Conservation (phyloP, 176 grass and related monocot genomes). For the Hordeum marinum region DNA sequence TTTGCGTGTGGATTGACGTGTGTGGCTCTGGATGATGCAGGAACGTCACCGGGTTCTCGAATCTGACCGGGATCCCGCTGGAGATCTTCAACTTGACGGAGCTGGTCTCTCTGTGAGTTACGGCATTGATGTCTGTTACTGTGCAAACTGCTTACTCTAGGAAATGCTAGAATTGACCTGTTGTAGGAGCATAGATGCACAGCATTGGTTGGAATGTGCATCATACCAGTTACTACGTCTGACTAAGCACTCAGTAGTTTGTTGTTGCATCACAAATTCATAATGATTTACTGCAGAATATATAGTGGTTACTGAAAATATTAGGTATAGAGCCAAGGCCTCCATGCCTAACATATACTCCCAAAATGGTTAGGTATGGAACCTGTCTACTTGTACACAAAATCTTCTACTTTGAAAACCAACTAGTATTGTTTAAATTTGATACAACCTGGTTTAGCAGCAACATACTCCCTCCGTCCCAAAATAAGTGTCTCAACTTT, state of each 20-base stretch:
- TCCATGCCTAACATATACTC: not conserved
- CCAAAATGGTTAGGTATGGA: no score
- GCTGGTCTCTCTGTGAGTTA: constrained; percentile 44
- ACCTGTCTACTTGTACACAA: not conserved
- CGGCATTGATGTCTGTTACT: not conserved
- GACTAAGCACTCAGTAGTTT: not conserved
- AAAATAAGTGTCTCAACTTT: no score
- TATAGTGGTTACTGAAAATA: not conserved
- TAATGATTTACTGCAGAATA: not conserved
- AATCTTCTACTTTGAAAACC: no score
- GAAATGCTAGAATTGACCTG: not conserved
- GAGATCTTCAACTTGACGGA: constrained; percentile 42
- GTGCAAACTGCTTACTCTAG: not conserved
- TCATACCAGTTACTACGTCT: not conserved
- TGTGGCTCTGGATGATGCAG: constrained; percentile 25
- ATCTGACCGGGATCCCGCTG: constrained; percentile 19
- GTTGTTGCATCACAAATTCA: not conserved
- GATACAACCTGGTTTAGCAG: not conserved
- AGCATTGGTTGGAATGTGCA: not conserved
- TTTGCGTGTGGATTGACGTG: not conserved
- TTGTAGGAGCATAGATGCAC: not conserved
- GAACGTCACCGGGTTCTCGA: constrained; percentile 33
- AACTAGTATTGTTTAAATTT: not conserved
- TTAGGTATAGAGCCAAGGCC: not conserved
- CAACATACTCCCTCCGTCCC: not conserved